Percentiles rank a stretch among this genome's conserved stretches.
Conservation (phyloP, 2,329 filamentous ascomycete genomes). For the Diaporthe humulicola region DNA sequence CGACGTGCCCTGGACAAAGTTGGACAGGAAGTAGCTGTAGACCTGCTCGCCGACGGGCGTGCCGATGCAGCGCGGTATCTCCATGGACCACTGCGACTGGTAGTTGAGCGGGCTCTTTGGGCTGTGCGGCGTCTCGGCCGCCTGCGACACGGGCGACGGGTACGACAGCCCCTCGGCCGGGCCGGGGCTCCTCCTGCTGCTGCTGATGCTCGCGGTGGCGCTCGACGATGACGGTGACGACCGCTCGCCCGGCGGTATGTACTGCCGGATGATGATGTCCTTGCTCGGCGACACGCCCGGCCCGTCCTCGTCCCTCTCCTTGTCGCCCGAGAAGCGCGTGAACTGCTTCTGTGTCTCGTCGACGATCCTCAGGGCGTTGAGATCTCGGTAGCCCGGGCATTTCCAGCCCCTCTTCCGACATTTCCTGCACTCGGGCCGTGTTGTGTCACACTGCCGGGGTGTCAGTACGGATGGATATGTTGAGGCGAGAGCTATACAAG, state of each 20-base stretch:
- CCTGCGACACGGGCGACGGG: conserved; percentile 35
- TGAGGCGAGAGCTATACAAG: neutral
- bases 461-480: neutral
- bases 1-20: conserved; percentile 37
- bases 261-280: conserved; percentile 21
- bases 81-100: conserved; percentile 25
- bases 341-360: conserved; percentile 41
- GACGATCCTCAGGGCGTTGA: conserved; percentile 40
- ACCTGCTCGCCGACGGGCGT: conserved; percentile 39
- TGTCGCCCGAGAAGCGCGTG: conserved; percentile 39
- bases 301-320: conserved; percentile 30
- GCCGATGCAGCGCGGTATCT: conserved; percentile 33
- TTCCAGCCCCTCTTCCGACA: conserved; percentile 40
- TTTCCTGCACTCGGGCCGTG: conserved; percentile 40
- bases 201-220: neutral
- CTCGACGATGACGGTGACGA: conserved; percentile 6
- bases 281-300: conserved; percentile 22
- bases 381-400: conserved; percentile 40
- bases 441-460: conserved; percentile 36
- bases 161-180: too few relatives aligned
- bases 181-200: neutral
- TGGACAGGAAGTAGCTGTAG: conserved; percentile 38
- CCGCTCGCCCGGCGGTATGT: conserved; percentile 7
- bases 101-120: neutral
- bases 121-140: neutral